Evolutionary conservation across 139 green algal species (phyloP).

Genomic region (Diplosphaera chodatii): DNA sequence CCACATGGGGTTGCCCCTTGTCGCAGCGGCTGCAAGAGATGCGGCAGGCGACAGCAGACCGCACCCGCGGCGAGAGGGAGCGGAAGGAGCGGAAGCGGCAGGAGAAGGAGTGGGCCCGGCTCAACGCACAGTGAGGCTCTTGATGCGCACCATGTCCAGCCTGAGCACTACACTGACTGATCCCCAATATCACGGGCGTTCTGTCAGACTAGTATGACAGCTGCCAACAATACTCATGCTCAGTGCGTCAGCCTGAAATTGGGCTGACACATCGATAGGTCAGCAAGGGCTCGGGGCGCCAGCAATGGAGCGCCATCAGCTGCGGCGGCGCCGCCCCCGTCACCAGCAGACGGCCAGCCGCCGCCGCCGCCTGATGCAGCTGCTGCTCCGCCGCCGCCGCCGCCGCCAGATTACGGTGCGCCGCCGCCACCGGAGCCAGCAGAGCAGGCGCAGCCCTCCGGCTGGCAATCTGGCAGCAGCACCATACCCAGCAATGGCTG

Average conservation of each 20-base stretch:
- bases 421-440: too few species aligned
- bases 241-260: too few species aligned
- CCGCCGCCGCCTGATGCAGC: neutral
- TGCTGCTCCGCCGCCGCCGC: neutral
- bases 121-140: slow-evolving; percentile 40
- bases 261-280: too few species aligned
- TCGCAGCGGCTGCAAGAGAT: slow-evolving; percentile 35
- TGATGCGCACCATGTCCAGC: too few species aligned
- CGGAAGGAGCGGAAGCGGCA: slow-evolving; percentile 19
- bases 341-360: neutral
- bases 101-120: slow-evolving; percentile 27
- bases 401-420: neutral
- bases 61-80: slow-evolving; percentile 11
- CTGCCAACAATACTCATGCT: too few species aligned
- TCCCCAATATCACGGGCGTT: too few species aligned
- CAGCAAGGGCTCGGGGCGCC: neutral
- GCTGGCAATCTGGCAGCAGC: neutral
- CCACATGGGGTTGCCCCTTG: neutral
- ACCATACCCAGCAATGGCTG: too few species aligned
- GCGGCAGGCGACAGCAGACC: slow-evolving; percentile 14
- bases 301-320: neutral
- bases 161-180: too few species aligned
- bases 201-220: too few species aligned
- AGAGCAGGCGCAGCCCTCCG: neutral
- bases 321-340: neutral